A percentile compares a stretch with the other conserved stretches of the same genome.
phyloP scores from a whole-genome alignment of 768 basidiomycete genomes.

The Psilocybe subaeruginosa region DNA sequence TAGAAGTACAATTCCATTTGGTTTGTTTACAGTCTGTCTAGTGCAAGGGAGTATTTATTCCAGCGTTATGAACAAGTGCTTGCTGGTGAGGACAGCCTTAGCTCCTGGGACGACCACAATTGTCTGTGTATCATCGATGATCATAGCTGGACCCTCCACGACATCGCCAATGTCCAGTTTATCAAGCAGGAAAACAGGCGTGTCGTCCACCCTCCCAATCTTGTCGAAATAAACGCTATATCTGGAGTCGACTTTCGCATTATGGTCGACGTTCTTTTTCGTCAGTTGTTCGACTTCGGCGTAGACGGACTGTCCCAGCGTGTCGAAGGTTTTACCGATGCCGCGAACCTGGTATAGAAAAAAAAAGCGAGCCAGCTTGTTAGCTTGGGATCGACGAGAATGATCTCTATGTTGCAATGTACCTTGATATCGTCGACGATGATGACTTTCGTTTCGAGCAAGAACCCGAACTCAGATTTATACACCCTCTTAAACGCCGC shows the following conservation, averaged over 20 bases:
- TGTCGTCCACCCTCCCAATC: slow-evolving; percentile 73
- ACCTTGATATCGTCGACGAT: slow-evolving; percentile 94
- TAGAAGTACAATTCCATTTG: neutral
- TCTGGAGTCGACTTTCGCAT: slow-evolving; percentile 49
- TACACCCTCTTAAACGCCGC: slow-evolving; percentile 80
- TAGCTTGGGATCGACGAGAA: neutral
- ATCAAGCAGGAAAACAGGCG: slow-evolving; percentile 79
- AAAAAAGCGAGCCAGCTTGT: neutral
- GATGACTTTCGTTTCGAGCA: slow-evolving; percentile 80
- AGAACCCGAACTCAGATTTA: slow-evolving; percentile 89
- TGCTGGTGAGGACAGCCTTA: slow-evolving; percentile 65
- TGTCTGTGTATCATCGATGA: slow-evolving; percentile 95
- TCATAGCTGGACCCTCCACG: slow-evolving; percentile 86
- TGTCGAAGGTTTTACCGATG: slow-evolving; percentile 88
- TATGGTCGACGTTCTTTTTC: slow-evolving; percentile 40
- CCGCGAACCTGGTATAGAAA: slow-evolving; percentile 68
- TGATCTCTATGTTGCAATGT: neutral
- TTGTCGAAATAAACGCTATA: slow-evolving; percentile 84
- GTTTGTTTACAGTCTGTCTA: neutral
- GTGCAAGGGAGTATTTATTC: slow-evolving; percentile 24
- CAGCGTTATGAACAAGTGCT: slow-evolving; percentile 63
- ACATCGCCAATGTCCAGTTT: slow-evolving; percentile 69
- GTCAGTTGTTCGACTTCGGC: slow-evolving; percentile 64
- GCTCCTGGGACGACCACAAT: slow-evolving; percentile 84
- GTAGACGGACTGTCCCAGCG: slow-evolving; percentile 79